A percentile compares a stretch with the other conserved stretches of the same genome.
Conservation (phyloP, 305 asterid genomes). For the Fraxinus sp. region DNA sequence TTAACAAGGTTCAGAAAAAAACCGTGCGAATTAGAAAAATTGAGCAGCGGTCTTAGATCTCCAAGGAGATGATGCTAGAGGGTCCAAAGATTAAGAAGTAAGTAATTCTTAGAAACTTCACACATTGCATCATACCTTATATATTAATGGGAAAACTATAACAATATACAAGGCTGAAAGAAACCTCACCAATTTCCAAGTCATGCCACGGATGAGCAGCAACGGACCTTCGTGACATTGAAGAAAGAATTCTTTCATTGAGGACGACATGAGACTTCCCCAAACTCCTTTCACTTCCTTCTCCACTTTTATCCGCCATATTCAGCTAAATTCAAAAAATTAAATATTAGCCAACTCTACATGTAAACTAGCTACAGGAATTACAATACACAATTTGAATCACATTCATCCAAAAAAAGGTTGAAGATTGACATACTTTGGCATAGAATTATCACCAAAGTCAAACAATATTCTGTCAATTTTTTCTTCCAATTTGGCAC, state of each 20-base stretch:
- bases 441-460: neutral
- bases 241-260: constrained; percentile 76
- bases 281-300: constrained; percentile 27
- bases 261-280: constrained; percentile 43
- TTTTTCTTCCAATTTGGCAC: neutral
- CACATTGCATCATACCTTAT: neutral
- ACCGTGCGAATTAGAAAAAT: neutral
- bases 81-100: neutral
- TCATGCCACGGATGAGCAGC: constrained; percentile 99
- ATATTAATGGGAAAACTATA: neutral
- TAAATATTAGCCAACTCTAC: neutral
- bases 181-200: constrained; percentile 62
- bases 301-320: constrained; percentile 43
- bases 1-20: neutral
- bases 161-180: neutral
- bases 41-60: neutral
- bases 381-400: neutral
- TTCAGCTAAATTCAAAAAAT: constrained; percentile 24
- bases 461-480: neutral
- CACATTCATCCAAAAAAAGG: neutral
- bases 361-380: neutral
- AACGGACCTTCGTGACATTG: constrained; percentile 64
- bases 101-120: neutral
- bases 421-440: neutral
- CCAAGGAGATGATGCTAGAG: neutral